Evolutionary conservation across 2,329 filamentous ascomycete species (phyloP).

Genomic region (Pseudopyricularia cyperi): DNA sequence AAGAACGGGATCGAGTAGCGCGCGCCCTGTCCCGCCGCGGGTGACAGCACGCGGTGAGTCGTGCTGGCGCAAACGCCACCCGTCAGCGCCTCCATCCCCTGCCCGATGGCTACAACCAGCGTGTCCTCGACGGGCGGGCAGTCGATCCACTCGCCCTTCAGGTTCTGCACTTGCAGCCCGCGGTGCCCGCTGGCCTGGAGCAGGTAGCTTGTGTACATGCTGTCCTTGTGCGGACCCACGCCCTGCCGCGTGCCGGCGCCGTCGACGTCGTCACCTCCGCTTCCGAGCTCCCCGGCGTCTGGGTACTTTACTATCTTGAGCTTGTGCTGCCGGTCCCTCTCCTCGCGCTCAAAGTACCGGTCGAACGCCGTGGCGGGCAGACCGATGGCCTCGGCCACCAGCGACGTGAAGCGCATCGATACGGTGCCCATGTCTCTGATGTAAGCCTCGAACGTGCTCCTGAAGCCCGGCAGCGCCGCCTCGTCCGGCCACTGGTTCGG

Average conservation of each 20-base stretch:
- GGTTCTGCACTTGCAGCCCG: constrained; percentile 75
- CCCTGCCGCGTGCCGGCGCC: constrained; percentile 20
- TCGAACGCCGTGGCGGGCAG: constrained; percentile 58
- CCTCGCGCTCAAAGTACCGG: constrained; percentile 58
- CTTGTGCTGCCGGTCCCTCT: constrained; percentile 63
- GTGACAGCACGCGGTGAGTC: constrained; percentile 72
- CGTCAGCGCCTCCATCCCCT: constrained; percentile 76
- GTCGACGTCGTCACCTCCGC: constrained; percentile 17
- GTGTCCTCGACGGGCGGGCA: constrained; percentile 64
- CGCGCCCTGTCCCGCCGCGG: constrained; percentile 53
- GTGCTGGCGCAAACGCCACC: constrained; percentile 71
- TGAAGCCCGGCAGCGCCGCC: constrained; percentile 51
- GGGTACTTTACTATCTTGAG: constrained; percentile 84
- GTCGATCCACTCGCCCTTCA: constrained; percentile 67
- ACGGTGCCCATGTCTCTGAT: constrained; percentile 63
- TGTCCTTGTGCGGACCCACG: constrained; percentile 74
- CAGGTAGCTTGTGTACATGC: constrained; percentile 71
- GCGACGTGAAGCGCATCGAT: constrained; percentile 60
- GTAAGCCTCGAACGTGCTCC: constrained; percentile 57
- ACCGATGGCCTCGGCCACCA: constrained; percentile 75
- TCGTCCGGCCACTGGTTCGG: constrained; percentile 69
- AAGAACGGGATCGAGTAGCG: constrained; percentile 79
- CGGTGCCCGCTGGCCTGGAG: constrained; percentile 66
- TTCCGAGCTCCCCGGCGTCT: constrained; percentile 43
- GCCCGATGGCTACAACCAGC: constrained; percentile 76